Conservation (phyloP, 352 stramenopile genomes). For the Phytophthora pisi region DNA sequence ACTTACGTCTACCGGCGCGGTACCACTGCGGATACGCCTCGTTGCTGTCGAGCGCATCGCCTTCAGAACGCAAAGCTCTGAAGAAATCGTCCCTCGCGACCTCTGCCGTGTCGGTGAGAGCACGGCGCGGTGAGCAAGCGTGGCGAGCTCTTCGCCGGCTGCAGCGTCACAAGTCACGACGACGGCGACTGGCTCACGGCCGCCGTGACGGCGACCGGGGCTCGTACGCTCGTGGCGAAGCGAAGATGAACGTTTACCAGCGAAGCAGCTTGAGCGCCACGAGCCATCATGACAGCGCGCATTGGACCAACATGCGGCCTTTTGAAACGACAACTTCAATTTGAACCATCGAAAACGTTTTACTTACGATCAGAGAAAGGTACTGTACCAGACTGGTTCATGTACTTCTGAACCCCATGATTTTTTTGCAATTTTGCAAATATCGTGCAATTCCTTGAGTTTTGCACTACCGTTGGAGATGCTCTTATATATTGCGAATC, state of each 20-base stretch:
- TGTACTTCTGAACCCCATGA: too few relatives aligned
- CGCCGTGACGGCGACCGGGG: too few relatives aligned
- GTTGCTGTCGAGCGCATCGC: conserved; percentile 23
- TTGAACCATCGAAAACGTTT: too few relatives aligned
- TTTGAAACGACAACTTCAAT: too few relatives aligned
- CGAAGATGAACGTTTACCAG: conserved; percentile 17
- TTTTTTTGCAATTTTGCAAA: too few relatives aligned
- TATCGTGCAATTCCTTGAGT: too few relatives aligned
- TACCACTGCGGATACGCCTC: conserved; percentile 14
- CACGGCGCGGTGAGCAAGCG: conserved; percentile 15
- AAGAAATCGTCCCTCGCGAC: conserved; percentile 30
- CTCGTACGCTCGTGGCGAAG: too few relatives aligned
- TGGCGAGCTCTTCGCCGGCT: neutral
- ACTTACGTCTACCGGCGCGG: conserved; percentile 8
- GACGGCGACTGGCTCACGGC: conserved; percentile 4
- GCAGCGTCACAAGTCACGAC: conserved; percentile 10
- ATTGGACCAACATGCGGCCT: too few relatives aligned
- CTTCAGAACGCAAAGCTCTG: conserved; percentile 39
- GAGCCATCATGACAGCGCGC: too few relatives aligned
- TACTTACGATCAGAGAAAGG: conserved; percentile 4
- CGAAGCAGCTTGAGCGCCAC: too few relatives aligned
- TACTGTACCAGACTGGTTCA: neutral
- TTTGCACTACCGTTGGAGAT: too few relatives aligned
- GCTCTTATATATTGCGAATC: too few relatives aligned
- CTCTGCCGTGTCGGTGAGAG: conserved; percentile 5